Base-by-base conservation (phyloP, 345 rosid species). In the Alliaria petiolata region DNA sequence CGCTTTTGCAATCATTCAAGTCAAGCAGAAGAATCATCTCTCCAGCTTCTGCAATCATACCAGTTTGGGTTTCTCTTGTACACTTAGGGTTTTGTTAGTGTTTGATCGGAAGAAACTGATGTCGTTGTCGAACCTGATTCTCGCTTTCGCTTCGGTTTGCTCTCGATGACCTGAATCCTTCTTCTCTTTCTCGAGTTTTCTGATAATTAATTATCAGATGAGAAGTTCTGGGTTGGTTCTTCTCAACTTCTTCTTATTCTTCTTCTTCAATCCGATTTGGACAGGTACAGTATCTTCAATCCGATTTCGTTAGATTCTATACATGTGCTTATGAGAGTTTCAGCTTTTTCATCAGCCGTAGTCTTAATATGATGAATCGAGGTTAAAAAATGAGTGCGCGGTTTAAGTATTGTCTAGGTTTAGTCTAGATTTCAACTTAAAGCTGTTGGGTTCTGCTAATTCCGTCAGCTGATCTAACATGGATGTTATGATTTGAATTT, bases 211-310 rank as follows among this genome's bases (percentile, higher is more conserved):
- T n/a, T n/a, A n/a, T 67, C 74, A 47, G 70, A 86, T 85, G 92
- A 79, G 71, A 75, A 80, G 79, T 62, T 66, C 69, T 70, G 30
- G 34, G 57, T 68, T 62, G 36, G 61, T 74, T 56, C 76, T 81
- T 65, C 59, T 76, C 63, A 59, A 78, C 56, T 43, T 65, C 63
- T 62, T 79, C 57, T 20, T 84, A 53, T 77, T 80, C 73, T 22
- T 82, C 76, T 78, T 78, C 76, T 80, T 73, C 76, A 67, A 34
- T 81, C 75, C 74, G 34, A 69, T 75, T 47, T 76, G 74, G 15
- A 53, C 76, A 50, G 96, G 96, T 92, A 85, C 71, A 5, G 80
- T 83, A 45, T 39, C 65, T 28, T 28, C 52, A 36, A 16, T 43
- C 38, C 19, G 14, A 38, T 30, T 10, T 40, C 15, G 13, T 11